phyloP scores from a whole-genome alignment of 1,284 basidiomycete species.

The Termitomyces sp. region DNA sequence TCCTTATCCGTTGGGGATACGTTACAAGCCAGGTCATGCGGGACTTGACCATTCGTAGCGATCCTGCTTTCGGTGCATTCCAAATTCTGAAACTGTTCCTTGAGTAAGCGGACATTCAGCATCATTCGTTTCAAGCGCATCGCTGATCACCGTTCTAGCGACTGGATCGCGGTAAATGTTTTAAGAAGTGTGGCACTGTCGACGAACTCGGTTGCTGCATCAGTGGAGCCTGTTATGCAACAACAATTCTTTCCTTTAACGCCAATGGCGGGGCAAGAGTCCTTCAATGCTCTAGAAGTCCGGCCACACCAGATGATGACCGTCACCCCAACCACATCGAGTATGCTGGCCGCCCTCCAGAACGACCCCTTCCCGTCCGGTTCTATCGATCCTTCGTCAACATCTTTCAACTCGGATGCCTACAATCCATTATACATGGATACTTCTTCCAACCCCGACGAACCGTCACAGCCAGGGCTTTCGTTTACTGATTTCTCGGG shows the following conservation, averaged over 20 bases:
- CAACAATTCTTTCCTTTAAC: constrained; percentile 78
- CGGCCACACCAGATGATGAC: constrained; percentile 53
- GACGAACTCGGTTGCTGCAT: constrained; percentile 83
- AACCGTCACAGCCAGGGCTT: constrained; percentile 52
- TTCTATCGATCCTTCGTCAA: constrained; percentile 55
- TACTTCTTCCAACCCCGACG: constrained; percentile 56
- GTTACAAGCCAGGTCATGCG: constrained; percentile 88
- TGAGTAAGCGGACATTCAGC: constrained; percentile 54
- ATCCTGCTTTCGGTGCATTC: constrained; percentile 85
- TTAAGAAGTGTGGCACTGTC: constrained; percentile 80
- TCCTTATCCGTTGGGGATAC: constrained; percentile 86
- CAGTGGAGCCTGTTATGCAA: constrained; percentile 84
- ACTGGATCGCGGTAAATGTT: constrained; percentile 87
- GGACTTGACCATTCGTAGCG: constrained; percentile 83
- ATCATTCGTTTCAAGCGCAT: constrained; percentile 11
- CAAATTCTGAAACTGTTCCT: constrained; percentile 86
- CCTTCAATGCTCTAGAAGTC: constrained; percentile 55
- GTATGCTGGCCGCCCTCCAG: constrained; percentile 80
- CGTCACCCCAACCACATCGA: constrained; percentile 78
- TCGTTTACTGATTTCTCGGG: constrained; percentile 64
- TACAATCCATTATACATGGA: constrained; percentile 75
- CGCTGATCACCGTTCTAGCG: constrained; percentile 41
- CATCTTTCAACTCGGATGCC: constrained; percentile 58
- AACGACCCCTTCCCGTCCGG: constrained; percentile 62
- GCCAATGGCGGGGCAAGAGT: constrained; percentile 77